Conservation (phyloP, 805 yeast genomes). For the Lachancea quebecensis region DNA sequence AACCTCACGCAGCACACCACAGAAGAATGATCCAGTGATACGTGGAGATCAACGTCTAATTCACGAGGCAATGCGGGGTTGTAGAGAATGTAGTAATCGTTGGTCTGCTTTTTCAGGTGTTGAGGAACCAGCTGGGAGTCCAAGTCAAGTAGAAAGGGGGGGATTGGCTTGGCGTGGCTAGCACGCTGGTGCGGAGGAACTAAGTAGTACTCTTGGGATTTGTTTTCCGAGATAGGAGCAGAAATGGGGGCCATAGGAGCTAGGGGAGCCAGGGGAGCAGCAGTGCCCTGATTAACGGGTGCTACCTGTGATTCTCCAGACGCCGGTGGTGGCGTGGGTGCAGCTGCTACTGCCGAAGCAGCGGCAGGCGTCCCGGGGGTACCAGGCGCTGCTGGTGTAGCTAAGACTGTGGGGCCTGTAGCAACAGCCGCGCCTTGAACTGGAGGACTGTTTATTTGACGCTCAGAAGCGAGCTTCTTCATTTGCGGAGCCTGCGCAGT, state of each 20-base stretch:
- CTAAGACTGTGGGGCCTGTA: neutral
- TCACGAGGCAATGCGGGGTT: slow-evolving; percentile 76
- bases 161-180: slow-evolving; percentile 63
- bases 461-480: slow-evolving; percentile 4
- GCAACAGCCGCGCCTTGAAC: slow-evolving; percentile 2
- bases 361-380: slow-evolving; percentile 10
- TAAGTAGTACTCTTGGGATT: slow-evolving; percentile 28
- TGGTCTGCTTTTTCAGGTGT: slow-evolving; percentile 71
- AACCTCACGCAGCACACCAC: slow-evolving; percentile 97
- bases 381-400: slow-evolving; percentile 4
- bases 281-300: neutral
- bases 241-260: slow-evolving; percentile 15
- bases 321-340: neutral
- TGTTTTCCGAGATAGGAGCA: slow-evolving; percentile 15
- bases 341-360: slow-evolving; percentile 8
- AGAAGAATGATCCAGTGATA: slow-evolving; percentile 84
- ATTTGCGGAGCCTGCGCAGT: slow-evolving; percentile 8
- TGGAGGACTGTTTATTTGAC: slow-evolving; percentile 1
- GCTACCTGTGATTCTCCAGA: neutral
- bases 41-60: slow-evolving; percentile 82
- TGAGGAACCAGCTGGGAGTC: slow-evolving; percentile 73
- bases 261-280: neutral
- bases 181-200: slow-evolving; percentile 37
- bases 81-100: slow-evolving; percentile 81
- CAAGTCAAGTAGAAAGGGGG: slow-evolving; percentile 72